Conservation (phyloP, 116 monocot species). For the Dioscorea cayenensis region DNA sequence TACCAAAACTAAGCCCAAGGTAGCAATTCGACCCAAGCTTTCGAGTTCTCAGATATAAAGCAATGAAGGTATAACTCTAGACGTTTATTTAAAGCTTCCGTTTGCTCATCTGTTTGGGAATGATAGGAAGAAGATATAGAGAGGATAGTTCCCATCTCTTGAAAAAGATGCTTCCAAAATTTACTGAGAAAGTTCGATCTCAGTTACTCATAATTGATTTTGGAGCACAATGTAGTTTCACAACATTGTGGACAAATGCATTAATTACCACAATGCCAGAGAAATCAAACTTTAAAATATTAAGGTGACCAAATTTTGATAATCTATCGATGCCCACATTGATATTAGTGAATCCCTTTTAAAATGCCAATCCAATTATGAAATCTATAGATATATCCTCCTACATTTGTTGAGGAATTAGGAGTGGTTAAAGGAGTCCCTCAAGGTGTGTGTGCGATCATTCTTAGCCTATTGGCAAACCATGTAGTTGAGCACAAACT, state of each 20-base stretch:
- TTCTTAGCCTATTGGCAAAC: constrained; percentile 8
- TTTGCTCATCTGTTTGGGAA: background rate
- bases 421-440: constrained; percentile 14
- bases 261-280: constrained; percentile 3
- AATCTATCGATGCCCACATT: background rate
- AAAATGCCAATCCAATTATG: constrained; percentile 4
- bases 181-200: background rate
- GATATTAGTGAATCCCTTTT: background rate
- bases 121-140: background rate
- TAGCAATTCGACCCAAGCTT: background rate
- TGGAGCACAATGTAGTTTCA: background rate
- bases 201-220: background rate
- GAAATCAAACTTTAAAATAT: too few species aligned
- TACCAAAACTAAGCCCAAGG: constrained; percentile 7
- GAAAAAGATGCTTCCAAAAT: constrained; percentile 4
- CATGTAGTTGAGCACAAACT: background rate
- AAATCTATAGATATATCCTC: constrained; percentile 17
- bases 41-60: background rate
- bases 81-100: background rate
- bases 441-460: background rate
- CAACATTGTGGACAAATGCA: background rate
- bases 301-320: too few species aligned
- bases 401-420: constrained; percentile 1
- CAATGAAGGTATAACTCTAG: constrained; percentile 8
- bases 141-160: background rate